Percentiles rank a stretch among this genome's conserved stretches.
Conservation (phyloP, 2,329 filamentous ascomycete species). For the Paecilomyces sp. region DNA sequence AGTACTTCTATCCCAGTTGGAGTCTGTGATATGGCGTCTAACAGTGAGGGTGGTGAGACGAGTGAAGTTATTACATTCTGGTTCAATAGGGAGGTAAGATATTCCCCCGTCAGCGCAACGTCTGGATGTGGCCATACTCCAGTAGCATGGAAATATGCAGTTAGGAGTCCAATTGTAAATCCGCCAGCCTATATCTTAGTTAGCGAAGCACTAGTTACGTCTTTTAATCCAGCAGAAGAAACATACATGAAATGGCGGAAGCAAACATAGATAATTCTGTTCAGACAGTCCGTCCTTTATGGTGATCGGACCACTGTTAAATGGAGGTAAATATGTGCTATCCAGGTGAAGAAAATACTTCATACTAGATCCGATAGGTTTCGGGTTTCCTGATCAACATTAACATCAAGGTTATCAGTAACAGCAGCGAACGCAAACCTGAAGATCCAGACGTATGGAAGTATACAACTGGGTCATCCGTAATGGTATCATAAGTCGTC, state of each 20-base stretch:
- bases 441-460: conserved; percentile 8
- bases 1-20: conserved; percentile 3
- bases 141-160: background rate
- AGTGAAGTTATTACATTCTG: conserved; percentile 3
- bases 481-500: conserved; percentile 3
- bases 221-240: too few species aligned
- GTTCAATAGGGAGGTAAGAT: conserved; percentile 3
- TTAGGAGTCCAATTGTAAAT: background rate
- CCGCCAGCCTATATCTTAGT: background rate
- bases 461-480: conserved; percentile 4
- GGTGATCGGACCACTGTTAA: conserved; percentile 1
- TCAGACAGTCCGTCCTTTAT: background rate
- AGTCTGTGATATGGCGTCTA: conserved; percentile 1
- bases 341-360: conserved; percentile 1
- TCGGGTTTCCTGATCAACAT: conserved; percentile 5
- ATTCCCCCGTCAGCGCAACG: conserved; percentile 5
- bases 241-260: background rate
- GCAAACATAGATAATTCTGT: background rate
- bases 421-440: background rate
- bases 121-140: conserved; percentile 1
- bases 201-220: background rate
- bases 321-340: background rate
- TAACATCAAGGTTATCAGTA: background rate
- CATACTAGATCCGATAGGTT: conserved; percentile 4
- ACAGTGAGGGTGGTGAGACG: conserved; percentile 1